These are phyloP conservation scores for Mycena capillaripes DNA, from an alignment of 768 basidiomycete species.

Conservation along the genomic window DNA sequence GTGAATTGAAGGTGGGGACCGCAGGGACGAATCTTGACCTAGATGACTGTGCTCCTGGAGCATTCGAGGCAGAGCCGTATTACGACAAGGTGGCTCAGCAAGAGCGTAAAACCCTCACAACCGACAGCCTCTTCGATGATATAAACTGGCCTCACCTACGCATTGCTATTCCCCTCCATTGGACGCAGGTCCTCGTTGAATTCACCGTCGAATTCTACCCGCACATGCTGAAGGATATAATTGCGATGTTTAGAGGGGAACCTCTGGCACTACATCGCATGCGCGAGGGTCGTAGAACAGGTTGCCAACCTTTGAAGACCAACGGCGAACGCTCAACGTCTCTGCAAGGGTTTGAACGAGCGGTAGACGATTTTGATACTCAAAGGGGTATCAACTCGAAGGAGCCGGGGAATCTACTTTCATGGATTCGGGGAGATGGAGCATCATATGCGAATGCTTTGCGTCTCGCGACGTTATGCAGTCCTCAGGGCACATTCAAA, in stretches of 20 bases:
- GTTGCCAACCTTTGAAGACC: neutral
- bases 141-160: neutral
- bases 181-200: neutral
- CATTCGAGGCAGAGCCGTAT: neutral
- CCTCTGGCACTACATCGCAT: neutral
- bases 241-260: neutral
- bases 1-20: neutral
- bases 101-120: neutral
- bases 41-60: neutral
- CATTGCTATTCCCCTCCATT: neutral
- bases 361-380: neutral
- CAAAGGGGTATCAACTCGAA: neutral
- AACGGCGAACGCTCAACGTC: neutral
- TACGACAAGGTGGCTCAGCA: neutral
- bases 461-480: neutral
- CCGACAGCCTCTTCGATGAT: neutral
- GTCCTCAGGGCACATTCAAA: neutral
- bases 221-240: neutral
- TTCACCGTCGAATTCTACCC: neutral
- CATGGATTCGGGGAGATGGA: slow-evolving; percentile 4
- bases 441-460: neutral
- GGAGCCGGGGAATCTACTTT: neutral
- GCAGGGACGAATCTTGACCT: neutral
- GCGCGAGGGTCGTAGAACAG: neutral
- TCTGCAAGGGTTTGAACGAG: neutral